Evolutionary conservation across 2,329 filamentous ascomycete genomes (phyloP).

Genomic region (Exophiala xenobiotica): DNA sequence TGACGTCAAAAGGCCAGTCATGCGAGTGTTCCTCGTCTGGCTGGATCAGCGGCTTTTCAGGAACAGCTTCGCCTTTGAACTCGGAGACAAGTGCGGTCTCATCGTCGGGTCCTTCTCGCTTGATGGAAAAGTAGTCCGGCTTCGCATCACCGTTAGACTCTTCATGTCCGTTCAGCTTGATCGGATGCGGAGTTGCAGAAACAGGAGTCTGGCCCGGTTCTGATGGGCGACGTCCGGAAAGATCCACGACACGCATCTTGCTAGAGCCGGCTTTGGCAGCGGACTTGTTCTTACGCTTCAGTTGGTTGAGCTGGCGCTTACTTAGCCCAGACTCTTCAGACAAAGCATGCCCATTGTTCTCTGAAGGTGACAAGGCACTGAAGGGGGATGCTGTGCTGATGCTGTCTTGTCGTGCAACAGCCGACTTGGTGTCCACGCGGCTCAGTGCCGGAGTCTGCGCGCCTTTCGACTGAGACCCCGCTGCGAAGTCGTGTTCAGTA

Average conservation of each 20-base stretch:
- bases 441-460: constrained; percentile 42
- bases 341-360: constrained; percentile 40
- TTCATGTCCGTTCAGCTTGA: constrained; percentile 61
- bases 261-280: constrained; percentile 85
- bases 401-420: constrained; percentile 44
- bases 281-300: constrained; percentile 91
- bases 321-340: constrained; percentile 73
- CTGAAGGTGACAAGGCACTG: constrained; percentile 48
- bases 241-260: constrained; percentile 85
- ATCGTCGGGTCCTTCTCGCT: constrained; percentile 78
- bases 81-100: constrained; percentile 90
- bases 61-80: constrained; percentile 79
- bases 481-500: constrained; percentile 60
- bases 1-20: constrained; percentile 90
- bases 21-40: constrained; percentile 73
- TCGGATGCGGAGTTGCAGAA: constrained; percentile 53
- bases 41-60: constrained; percentile 84
- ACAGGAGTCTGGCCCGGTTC: constrained; percentile 57
- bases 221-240: constrained; percentile 67
- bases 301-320: constrained; percentile 87
- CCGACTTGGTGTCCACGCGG: constrained; percentile 51
- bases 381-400: constrained; percentile 43
- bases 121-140: constrained; percentile 86
- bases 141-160: constrained; percentile 62
- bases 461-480: constrained; percentile 46